A percentile compares a stretch with the other conserved stretches of the same genome.
Conservation (phyloP, 139 green algal species). For the Ettlia oleoabundans region DNA sequence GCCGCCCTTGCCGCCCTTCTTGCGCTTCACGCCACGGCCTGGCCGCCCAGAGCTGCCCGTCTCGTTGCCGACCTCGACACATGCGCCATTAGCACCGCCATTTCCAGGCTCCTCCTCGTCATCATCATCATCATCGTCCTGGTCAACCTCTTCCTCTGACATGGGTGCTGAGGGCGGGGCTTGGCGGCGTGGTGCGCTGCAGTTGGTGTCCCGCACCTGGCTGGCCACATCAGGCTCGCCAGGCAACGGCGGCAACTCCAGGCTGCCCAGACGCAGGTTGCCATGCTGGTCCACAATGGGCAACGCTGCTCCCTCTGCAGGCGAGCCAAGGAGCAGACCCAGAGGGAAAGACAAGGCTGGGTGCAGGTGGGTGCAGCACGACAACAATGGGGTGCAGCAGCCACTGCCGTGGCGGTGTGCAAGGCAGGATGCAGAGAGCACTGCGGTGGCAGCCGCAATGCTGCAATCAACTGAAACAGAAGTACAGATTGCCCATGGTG, state of each 20-base stretch:
- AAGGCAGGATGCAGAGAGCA: neutral
- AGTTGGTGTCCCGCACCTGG: constrained; percentile 32
- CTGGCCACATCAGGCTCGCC: constrained; percentile 28
- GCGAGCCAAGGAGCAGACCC: neutral
- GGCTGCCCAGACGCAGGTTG: constrained; percentile 1
- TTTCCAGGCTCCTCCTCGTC: constrained; percentile 7
- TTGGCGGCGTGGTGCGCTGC: neutral
- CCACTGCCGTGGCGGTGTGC: too few species aligned
- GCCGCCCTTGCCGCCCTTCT: constrained; percentile 21
- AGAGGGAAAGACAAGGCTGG: neutral
- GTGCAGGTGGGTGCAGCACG: neutral
- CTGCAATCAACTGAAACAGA: too few species aligned
- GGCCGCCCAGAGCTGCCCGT: constrained; percentile 42
- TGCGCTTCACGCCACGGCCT: neutral
- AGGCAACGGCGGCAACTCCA: constrained; percentile 10
- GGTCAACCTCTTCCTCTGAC: constrained; percentile 35
- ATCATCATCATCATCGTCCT: constrained; percentile 47
- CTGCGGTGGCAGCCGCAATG: neutral
- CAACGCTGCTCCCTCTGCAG: constrained; percentile 12
- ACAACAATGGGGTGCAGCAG: too few species aligned
- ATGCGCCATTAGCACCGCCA: constrained; percentile 25
- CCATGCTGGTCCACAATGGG: constrained; percentile 20
- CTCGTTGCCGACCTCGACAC: constrained; percentile 16
- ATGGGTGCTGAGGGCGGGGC: constrained; percentile 5
- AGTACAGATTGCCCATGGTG: too few species aligned